Conservation (phyloP, 106 monocot species). For the Hemerocallis citrina region DNA sequence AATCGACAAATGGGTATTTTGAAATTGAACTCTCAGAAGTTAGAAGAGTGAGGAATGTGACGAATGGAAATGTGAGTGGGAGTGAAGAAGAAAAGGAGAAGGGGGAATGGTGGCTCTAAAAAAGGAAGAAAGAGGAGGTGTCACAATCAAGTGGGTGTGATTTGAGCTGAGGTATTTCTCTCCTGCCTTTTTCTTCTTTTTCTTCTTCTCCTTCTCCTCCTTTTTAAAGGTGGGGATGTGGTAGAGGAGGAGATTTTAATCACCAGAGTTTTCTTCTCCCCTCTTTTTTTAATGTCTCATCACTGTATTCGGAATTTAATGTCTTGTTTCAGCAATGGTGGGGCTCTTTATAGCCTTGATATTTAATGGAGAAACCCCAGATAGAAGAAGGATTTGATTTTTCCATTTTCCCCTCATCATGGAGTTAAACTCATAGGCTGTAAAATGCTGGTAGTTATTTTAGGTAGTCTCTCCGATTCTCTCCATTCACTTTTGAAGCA, state of each 20-base stretch:
- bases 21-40: not conserved
- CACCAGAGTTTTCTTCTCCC: conserved; percentile 7
- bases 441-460: too few species aligned
- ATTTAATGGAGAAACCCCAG: conserved; percentile 7
- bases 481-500: too few species aligned
- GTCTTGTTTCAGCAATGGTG: conserved; percentile 23
- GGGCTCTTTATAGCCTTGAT: conserved; percentile 10
- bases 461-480: too few species aligned
- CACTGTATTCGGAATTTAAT: conserved; percentile 21
- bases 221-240: conserved; percentile 10
- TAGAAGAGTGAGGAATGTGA: conserved; percentile 6
- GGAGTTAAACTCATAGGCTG: too few species aligned
- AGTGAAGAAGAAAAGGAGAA: not conserved
- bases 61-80: not conserved
- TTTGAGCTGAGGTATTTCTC: conserved; percentile 24
- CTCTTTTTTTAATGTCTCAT: too few species aligned
- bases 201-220: not conserved
- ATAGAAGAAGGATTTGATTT: not conserved
- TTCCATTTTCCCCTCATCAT: not conserved
- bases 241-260: conserved; percentile 7
- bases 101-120: not conserved
- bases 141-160: conserved; percentile 33
- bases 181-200: not conserved
- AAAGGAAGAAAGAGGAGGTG: not conserved
- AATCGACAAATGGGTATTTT: not conserved